Percentiles rank a stretch among this genome's conserved stretches.
Conservation (phyloP, 2,329 filamentous ascomycete genomes). For the Fusarium sp. region DNA sequence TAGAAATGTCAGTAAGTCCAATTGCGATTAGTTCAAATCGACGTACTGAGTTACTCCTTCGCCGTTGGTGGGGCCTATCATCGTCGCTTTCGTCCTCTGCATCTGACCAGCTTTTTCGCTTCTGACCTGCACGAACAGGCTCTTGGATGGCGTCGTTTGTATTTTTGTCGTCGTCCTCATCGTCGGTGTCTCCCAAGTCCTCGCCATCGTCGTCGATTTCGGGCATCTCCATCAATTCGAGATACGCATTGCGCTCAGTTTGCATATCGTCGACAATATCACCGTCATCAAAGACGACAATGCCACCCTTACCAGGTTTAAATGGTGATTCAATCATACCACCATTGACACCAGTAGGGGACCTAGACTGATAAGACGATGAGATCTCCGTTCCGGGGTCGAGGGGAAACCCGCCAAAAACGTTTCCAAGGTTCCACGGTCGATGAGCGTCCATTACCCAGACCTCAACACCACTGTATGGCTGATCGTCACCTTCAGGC, state of each 20-base stretch:
- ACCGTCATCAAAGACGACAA: slow-evolving; percentile 95
- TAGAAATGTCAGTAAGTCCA: slow-evolving; percentile 24
- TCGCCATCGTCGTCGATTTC: slow-evolving; percentile 81
- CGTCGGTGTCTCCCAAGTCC: slow-evolving; percentile 66
- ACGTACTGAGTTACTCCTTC: slow-evolving; percentile 87
- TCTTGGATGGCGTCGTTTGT: slow-evolving; percentile 51
- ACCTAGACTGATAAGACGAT: slow-evolving; percentile 59
- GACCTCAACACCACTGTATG: slow-evolving; percentile 87
- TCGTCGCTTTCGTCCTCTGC: slow-evolving; percentile 77
- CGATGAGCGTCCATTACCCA: slow-evolving; percentile 93
- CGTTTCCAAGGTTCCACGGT: slow-evolving; percentile 94
- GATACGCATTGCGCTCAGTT: slow-evolving; percentile 81
- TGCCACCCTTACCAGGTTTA: slow-evolving; percentile 81
- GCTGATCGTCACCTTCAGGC: slow-evolving; percentile 69
- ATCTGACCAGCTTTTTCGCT: slow-evolving; percentile 83
- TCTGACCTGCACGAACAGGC: slow-evolving; percentile 63
- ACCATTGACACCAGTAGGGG: slow-evolving; percentile 72
- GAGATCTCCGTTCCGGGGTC: slow-evolving; percentile 61
- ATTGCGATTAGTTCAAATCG: neutral
- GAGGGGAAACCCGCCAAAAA: slow-evolving; percentile 80
- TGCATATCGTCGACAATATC: slow-evolving; percentile 87
- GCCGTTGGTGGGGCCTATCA: slow-evolving; percentile 78
- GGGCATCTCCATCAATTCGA: slow-evolving; percentile 89
- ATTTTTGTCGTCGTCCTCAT: slow-evolving; percentile 53
- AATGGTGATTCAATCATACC: slow-evolving; percentile 79